Evolutionary conservation across 257 asterid genomes (phyloP).

Genomic region (Przewalskia tangutica): DNA sequence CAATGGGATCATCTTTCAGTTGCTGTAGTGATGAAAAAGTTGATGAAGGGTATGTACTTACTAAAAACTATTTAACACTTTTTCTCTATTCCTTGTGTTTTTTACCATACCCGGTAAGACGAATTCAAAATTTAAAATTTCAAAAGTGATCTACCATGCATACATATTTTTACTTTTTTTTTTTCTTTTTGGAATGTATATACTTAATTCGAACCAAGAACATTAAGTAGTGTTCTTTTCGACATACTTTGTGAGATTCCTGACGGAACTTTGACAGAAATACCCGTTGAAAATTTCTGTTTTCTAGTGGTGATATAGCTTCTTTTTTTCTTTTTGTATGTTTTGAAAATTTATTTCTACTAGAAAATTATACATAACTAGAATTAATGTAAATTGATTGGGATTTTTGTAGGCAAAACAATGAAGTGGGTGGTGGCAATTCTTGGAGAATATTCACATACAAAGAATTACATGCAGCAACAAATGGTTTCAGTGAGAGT

Average conservation of each 20-base stretch:
- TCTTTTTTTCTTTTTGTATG: not conserved
- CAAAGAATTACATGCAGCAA: slow-evolving; percentile 66
- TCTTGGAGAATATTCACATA: slow-evolving; percentile 70
- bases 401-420: slow-evolving; percentile 19
- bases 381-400: not conserved
- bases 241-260: not conserved
- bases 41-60: slow-evolving; percentile 49
- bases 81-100: not conserved
- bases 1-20: slow-evolving; percentile 54
- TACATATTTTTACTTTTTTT: not conserved
- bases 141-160: fast-evolving
- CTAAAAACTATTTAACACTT: not conserved
- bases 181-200: not conserved
- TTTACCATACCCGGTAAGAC: fast-evolving
- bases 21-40: slow-evolving; percentile 58
- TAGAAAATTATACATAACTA: not conserved
- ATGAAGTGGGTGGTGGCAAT: slow-evolving; percentile 25
- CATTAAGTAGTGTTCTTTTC: not conserved
- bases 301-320: not conserved
- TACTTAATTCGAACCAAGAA: not conserved
- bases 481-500: slow-evolving; percentile 71
- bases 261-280: not conserved
- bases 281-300: fast-evolving
- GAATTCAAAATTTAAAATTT: not conserved
- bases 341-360: not conserved